Evolutionary conservation across 2,329 filamentous ascomycete genomes (phyloP).

Genomic region (Penicillium concentricum): DNA sequence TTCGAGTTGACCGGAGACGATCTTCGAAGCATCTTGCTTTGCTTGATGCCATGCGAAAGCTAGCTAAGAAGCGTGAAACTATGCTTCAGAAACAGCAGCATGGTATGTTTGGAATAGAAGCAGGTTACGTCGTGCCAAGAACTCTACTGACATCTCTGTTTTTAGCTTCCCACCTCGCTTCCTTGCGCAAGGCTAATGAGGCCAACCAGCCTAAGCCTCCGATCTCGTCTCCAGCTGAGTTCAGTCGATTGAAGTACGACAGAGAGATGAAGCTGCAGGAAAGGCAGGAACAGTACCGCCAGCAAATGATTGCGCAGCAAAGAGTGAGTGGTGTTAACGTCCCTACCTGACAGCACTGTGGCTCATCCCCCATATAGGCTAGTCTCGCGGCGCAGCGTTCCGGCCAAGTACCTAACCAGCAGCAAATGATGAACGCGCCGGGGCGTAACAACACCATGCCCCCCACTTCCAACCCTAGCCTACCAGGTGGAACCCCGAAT

Average conservation of each 20-base stretch:
- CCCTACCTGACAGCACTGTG: constrained; percentile 7
- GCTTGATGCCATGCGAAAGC: constrained; percentile 91
- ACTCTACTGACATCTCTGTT: constrained; percentile 13
- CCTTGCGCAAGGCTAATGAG: constrained; percentile 79
- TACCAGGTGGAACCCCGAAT: constrained; percentile 40
- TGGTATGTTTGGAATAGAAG: constrained; percentile 39
- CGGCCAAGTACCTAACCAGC: constrained; percentile 44
- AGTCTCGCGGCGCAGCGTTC: constrained; percentile 45
- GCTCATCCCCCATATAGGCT: constrained; percentile 29
- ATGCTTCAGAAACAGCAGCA: constrained; percentile 85
- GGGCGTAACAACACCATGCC: constrained; percentile 43
- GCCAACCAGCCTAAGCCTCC: constrained; percentile 57
- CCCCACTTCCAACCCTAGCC: constrained; percentile 33
- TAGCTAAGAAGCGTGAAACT: constrained; percentile 91
- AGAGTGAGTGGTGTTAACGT: constrained; percentile 39
- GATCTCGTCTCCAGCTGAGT: constrained; percentile 79
- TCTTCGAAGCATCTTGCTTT: constrained; percentile 84
- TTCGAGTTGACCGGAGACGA: constrained; percentile 81
- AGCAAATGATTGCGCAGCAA: constrained; percentile 60
- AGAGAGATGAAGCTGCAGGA: constrained; percentile 68
- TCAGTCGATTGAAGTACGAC: constrained; percentile 85
- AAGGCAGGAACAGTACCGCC: constrained; percentile 59
- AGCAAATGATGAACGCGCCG: constrained; percentile 34
- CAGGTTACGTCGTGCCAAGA: not conserved
- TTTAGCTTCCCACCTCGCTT: constrained; percentile 65